These are phyloP conservation scores for Geotrichum fermentans DNA, from an alignment of 1,139 yeast genomes.

Conservation along the genomic window DNA sequence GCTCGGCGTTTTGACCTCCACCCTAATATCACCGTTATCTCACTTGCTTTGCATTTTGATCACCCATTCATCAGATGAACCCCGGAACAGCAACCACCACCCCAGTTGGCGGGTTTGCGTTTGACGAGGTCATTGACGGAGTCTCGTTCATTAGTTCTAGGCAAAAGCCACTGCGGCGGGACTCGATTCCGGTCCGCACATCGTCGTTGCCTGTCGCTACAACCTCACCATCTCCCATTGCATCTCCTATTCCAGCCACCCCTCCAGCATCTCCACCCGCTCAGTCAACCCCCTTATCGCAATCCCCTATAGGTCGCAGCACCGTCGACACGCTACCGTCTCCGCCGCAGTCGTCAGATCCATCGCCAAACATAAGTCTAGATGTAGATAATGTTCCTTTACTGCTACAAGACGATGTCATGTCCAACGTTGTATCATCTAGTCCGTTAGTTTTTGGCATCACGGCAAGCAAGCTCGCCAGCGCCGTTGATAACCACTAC, in stretches of 20 bases:
- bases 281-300: neutral
- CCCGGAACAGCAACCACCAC: neutral
- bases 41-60: too few species aligned
- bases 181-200: constrained; percentile 7
- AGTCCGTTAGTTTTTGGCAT: constrained; percentile 27
- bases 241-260: constrained; percentile 22
- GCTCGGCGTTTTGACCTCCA: neutral
- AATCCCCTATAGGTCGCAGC: constrained; percentile 1
- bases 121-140: constrained; percentile 16
- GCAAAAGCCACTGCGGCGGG: neutral
- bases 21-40: too few species aligned
- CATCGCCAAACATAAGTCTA: constrained; percentile 12
- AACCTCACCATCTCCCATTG: constrained; percentile 12
- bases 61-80: too few species aligned
- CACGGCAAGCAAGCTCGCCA: constrained; percentile 31
- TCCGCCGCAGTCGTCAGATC: constrained; percentile 4
- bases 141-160: constrained; percentile 11
- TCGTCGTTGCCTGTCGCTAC: constrained; percentile 9
- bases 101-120: neutral
- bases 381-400: constrained; percentile 7
- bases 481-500: constrained; percentile 32
- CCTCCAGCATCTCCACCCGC: constrained; percentile 24
- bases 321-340: constrained; percentile 2
- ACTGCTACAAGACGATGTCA: constrained; percentile 5
- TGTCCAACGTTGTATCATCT: constrained; percentile 3